Evolutionary conservation across 2,329 filamentous ascomycete species (phyloP), one percentile per base, ranked within the genome.

Genomic region (Kalaharituber pfeilii): DNA sequence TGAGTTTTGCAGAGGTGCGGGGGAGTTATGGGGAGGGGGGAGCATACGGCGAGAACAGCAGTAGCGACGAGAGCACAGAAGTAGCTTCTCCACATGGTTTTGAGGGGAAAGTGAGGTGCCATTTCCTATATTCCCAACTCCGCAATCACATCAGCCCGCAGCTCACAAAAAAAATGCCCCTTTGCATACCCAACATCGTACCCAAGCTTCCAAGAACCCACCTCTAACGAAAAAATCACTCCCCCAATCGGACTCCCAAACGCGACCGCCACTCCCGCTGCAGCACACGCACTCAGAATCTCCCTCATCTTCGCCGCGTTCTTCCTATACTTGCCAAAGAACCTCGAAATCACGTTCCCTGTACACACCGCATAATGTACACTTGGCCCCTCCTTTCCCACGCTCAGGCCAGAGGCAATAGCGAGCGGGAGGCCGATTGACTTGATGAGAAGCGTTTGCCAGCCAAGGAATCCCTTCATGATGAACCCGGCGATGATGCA

Each of bases 341-440:
- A 76, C 49, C 86, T 77, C 27, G 87, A 94, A 56, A 98, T 91
- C 59, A 98, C 89, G 67, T 94, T 96, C 55, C 91, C 91, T 0
- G 88, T 94, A 65, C 91, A 96, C 5, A 96, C 91, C 2, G 91
- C 91, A 66, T 96, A 98, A 68, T 98, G 91, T n/a, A 98, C 91
- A 68, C 88, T 95, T 0, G 91, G 91, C 0, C 91, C 91, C 70
- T 98, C 91, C 66, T 98, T 98, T 53, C 91, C 91, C 11, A 98
- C 87, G 0, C 87, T 94, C 24, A 98, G 72, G 1, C 91, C 91
- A 1, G 88, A 95, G 11, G 84, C 88, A 66, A 98, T 98, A 44
- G 89, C 85, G 45, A 98, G 73, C 1, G 91, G 91, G 49, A 98
- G 72, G 24, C 84, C 85, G 53, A 96, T 78, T 0, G 87, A 94